Conservation (phyloP, 192 early-diverging fungal genomes). For the Chytriomyces sp. region DNA sequence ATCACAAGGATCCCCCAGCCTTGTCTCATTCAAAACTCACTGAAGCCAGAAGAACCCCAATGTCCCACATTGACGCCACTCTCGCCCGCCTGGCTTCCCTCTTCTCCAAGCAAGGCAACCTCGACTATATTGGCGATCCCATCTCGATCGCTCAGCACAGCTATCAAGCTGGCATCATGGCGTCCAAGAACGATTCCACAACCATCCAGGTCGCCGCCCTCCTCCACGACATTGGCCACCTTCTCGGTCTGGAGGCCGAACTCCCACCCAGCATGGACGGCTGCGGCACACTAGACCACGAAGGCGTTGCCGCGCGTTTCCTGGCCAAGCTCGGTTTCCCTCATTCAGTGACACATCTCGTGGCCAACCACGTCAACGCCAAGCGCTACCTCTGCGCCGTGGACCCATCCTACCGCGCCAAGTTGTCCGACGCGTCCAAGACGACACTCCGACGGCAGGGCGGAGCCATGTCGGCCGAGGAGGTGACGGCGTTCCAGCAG, state of each 20-base stretch:
- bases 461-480: conserved; percentile 46
- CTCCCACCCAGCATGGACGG: conserved; percentile 27
- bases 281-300: conserved; percentile 56
- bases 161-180: neutral
- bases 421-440: conserved; percentile 55
- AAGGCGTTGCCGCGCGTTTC: conserved; percentile 58
- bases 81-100: neutral
- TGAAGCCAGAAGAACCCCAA: no score
- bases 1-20: no score
- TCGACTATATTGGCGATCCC: neutral
- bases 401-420: conserved; percentile 46
- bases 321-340: conserved; percentile 57
- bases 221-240: conserved; percentile 10
- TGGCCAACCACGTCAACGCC: conserved; percentile 59
- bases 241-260: conserved; percentile 49
- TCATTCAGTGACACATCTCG: conserved; percentile 49
- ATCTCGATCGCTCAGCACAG: neutral
- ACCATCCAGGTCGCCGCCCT: neutral
- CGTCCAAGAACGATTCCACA: neutral
- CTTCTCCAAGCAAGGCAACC: neutral
- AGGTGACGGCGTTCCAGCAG: conserved; percentile 47
- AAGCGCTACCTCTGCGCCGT: conserved; percentile 62
- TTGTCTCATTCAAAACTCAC: no score
- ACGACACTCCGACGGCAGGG: conserved; percentile 56
- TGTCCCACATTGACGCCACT: neutral